phyloP scores from a whole-genome alignment of 305 asterid genomes.

The Solanum chacoense region DNA sequence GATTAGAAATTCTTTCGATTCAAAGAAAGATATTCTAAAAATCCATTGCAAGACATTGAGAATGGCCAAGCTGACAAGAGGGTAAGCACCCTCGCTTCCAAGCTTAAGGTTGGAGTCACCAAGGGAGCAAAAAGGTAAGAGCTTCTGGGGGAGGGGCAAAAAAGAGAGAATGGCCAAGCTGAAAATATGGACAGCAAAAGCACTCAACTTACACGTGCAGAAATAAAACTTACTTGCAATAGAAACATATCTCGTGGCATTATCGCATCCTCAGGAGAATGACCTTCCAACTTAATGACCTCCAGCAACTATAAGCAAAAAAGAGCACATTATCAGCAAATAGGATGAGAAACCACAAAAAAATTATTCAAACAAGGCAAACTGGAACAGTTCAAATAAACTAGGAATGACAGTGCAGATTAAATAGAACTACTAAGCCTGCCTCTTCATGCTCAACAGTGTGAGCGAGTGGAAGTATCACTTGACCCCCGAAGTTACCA shows the following conservation, averaged over 20 bases:
- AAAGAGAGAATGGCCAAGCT: not conserved
- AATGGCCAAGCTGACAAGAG: not conserved
- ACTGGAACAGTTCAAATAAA: not conserved
- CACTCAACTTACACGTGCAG: not conserved
- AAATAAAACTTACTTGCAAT: slow-evolving; percentile 49
- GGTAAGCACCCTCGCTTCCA: not conserved
- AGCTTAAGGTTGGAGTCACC: not conserved
- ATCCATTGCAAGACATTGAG: not conserved
- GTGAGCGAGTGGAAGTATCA: slow-evolving; percentile 83
- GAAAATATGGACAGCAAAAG: not conserved
- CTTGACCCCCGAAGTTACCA: slow-evolving; percentile 73
- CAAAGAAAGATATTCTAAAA: not conserved
- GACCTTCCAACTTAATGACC: slow-evolving; percentile 80
- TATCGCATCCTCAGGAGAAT: slow-evolving; percentile 67
- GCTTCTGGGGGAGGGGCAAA: not conserved
- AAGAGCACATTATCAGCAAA: not conserved
- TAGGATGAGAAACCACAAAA: not conserved
- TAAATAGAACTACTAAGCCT: slow-evolving; percentile 13
- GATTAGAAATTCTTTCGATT: not conserved
- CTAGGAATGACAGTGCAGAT: not conserved
- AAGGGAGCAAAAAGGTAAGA: not conserved
- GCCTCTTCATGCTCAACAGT: slow-evolving; percentile 94
- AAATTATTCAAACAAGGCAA: not conserved
- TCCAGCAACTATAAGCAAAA: slow-evolving; percentile 57
- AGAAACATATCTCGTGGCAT: slow-evolving; percentile 80